Percentiles rank a stretch among this genome's conserved stretches.
Evolutionary conservation across 169 alveolate genomes (phyloP).

Genomic region (Plasmodium malariae): DNA sequence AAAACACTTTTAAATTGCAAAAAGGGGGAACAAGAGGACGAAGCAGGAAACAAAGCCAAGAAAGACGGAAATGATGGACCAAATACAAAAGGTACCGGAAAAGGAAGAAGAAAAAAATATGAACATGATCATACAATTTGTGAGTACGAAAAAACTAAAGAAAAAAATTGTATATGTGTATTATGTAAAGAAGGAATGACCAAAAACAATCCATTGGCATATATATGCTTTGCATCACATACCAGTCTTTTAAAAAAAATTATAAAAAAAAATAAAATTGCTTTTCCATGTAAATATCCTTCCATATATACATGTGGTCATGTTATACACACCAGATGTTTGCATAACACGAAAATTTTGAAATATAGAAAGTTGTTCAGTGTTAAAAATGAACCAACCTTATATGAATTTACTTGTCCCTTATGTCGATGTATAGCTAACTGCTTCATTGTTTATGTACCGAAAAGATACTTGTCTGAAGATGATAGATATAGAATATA

Average conservation of each 20-base stretch:
- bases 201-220: constrained; percentile 43
- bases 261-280: constrained; percentile 61
- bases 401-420: constrained; percentile 63
- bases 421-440: constrained; percentile 67
- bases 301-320: constrained; percentile 72
- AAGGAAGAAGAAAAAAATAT: neutral
- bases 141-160: constrained; percentile 58
- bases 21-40: neutral
- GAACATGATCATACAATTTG: neutral
- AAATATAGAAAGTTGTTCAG: constrained; percentile 11
- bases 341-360: constrained; percentile 54
- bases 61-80: no score
- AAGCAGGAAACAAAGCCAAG: neutral
- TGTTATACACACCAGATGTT: constrained; percentile 53
- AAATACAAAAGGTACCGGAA: neutral
- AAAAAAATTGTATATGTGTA: constrained; percentile 69
- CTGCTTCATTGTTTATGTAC: constrained; percentile 57
- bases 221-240: constrained; percentile 67
- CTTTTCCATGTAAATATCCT: constrained; percentile 65
- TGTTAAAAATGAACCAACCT: constrained; percentile 26
- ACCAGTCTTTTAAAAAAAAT: constrained; percentile 53
- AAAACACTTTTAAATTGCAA: neutral
- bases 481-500: constrained; percentile 27
- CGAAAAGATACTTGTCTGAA: constrained; percentile 43
- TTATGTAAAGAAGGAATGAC: constrained; percentile 74